Evolutionary conservation across 177 flowering plant genomes (phyloP), one percentile per base, ranked within the genome.

Genomic region (Vitis hybrid): DNA sequence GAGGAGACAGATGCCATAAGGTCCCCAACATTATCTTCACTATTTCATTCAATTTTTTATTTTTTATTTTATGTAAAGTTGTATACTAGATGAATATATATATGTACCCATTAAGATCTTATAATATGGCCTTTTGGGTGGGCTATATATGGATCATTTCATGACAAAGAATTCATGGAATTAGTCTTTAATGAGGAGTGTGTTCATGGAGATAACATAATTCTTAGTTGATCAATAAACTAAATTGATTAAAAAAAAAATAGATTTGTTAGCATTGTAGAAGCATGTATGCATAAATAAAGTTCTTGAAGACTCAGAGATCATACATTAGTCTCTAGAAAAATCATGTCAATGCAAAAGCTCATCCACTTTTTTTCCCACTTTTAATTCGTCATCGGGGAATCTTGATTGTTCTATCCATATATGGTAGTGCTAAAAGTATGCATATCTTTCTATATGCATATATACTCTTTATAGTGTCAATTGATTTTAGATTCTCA

Each of bases 21-120:
- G 72, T 70, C 72, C 72, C 69, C 32, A 52, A 64, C 50, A 17
- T 65, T 63, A 72, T 63, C 61, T 50, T 27, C 57, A 14, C 48
- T 24, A 17, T 17, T 13, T 62, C 49, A 40, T 11, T 62, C 7
- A 27, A 27, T 32, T 4, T 9, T 35, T 13, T 62, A 5, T 6
- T 8, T 62, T 62, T 40, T 62, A 18, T 6, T 15, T 27, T 27
- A 27, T 3, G 5, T 27, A 27, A 27, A 27, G 30, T 27, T 27
- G 3, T 27, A 27, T 27, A 27, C 30, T 27, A 27, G 30, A 27
- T 27, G 30, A 3, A 27, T 27, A 27, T 3, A 27, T 27, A 27
- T 27, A 27, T 27, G 30, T 27, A 27, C 30, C 30, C 30, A 27
- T 27, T 27, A 27, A 27, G 5, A 27, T 27, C 30, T 27, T 27